phyloP scores from a whole-genome alignment of 108 stramenopile species.

The Schizochytrium sp. region DNA sequence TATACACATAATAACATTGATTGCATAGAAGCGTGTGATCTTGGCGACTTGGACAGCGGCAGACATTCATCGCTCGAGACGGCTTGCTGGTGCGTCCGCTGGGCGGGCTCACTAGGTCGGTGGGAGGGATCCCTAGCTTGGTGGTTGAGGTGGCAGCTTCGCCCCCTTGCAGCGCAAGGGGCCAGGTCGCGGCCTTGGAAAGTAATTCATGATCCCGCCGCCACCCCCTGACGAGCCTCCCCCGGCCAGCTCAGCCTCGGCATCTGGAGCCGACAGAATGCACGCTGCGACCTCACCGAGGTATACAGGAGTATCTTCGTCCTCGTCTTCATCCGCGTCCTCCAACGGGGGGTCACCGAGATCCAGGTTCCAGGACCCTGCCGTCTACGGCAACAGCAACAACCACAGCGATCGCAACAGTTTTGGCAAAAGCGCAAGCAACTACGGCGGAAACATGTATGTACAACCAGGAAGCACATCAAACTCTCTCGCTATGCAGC shows the following conservation, averaged over 20 bases:
- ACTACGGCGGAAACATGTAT: background rate
- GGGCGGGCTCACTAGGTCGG: too few species aligned
- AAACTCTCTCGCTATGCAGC: too few species aligned
- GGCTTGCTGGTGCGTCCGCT: too few species aligned
- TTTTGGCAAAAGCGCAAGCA: background rate
- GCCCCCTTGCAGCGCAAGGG: background rate
- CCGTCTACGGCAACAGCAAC: background rate
- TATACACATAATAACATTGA: too few species aligned
- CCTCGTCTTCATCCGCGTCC: too few species aligned
- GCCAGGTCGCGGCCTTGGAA: background rate
- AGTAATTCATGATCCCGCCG: constrained; percentile 44
- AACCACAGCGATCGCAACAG: background rate
- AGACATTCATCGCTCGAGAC: too few species aligned
- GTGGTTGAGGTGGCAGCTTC: background rate
- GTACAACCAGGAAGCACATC: too few species aligned
- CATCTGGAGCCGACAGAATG: background rate
- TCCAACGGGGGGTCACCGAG: too few species aligned
- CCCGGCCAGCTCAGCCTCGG: background rate
- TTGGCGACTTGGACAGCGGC: too few species aligned
- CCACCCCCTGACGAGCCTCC: constrained; percentile 36
- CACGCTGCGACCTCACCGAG: background rate
- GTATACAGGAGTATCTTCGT: background rate
- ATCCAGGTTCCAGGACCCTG: too few species aligned
- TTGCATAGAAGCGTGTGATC: too few species aligned
- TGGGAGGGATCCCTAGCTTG: background rate